These are phyloP conservation scores for Fusarium duplospermum DNA, from an alignment of 2,329 filamentous ascomycete species.

Conservation along the genomic window DNA sequence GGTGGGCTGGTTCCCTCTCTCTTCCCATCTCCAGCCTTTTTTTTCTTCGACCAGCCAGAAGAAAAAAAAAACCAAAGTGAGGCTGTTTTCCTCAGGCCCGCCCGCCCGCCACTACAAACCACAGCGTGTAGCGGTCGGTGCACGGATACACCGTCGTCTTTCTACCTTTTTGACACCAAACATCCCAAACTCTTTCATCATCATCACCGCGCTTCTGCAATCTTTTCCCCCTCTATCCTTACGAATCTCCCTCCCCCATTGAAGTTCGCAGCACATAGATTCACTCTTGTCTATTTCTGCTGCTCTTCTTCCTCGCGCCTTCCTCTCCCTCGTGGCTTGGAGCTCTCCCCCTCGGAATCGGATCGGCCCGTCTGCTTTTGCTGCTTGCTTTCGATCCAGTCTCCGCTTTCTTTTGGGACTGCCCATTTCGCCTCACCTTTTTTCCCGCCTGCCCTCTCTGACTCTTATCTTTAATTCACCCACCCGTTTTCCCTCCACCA, in stretches of 20 bases:
- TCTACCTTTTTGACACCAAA: slow-evolving; percentile 3
- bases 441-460: background rate
- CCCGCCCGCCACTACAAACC: slow-evolving; percentile 4
- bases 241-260: slow-evolving; percentile 7
- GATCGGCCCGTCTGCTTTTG: slow-evolving; percentile 34
- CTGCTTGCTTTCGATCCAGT: slow-evolving; percentile 36
- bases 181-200: slow-evolving; percentile 21
- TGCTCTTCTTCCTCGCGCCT: background rate
- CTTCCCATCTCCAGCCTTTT: background rate
- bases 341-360: slow-evolving; percentile 31
- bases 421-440: slow-evolving; percentile 17
- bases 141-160: slow-evolving; percentile 25
- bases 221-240: slow-evolving; percentile 7
- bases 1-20: background rate
- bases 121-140: background rate
- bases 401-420: slow-evolving; percentile 37
- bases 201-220: slow-evolving; percentile 27
- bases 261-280: slow-evolving; percentile 27
- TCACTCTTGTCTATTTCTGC: background rate
- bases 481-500: slow-evolving; percentile 5
- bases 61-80: slow-evolving; percentile 8
- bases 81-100: slow-evolving; percentile 22
- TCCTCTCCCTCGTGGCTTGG: slow-evolving; percentile 26
- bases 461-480: slow-evolving; percentile 17
- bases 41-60: background rate